A percentile compares a stretch with the other conserved stretches of the same genome.
phyloP scores from a whole-genome alignment of 2,329 filamentous ascomycete genomes.

The Calonectria pauciramosa region DNA sequence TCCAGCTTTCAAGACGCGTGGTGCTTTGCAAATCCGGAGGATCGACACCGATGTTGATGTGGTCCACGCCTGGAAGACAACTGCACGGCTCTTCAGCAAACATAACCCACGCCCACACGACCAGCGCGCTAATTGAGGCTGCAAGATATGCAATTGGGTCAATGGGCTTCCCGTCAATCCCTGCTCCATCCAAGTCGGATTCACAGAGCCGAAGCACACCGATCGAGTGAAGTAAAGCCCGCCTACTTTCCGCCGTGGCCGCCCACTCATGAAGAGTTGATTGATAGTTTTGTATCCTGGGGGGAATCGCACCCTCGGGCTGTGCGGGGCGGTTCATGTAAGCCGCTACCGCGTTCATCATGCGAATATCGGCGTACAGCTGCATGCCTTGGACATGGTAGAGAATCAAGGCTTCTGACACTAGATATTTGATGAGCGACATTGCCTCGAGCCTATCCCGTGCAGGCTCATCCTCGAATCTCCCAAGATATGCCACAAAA shows the following conservation, averaged over 20 bases:
- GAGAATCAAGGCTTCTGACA: conserved; percentile 52
- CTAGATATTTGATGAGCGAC: conserved; percentile 46
- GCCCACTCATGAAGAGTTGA: conserved; percentile 49
- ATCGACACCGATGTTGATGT: conserved; percentile 41
- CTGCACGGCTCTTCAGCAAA: conserved; percentile 43
- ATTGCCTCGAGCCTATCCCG: conserved; percentile 43
- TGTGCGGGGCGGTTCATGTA: conserved; percentile 26
- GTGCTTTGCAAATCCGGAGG: conserved; percentile 42
- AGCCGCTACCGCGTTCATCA: conserved; percentile 45
- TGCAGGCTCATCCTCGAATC: conserved; percentile 42
- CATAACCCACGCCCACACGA: conserved; percentile 54
- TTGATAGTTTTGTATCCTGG: conserved; percentile 37
- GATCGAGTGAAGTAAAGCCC: conserved; percentile 51
- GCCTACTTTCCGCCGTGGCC: conserved; percentile 45
- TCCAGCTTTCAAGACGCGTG: conserved; percentile 46
- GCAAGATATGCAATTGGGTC: conserved; percentile 54
- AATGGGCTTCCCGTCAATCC: conserved; percentile 29
- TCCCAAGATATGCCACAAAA: conserved; percentile 46
- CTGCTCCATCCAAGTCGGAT: conserved; percentile 33
- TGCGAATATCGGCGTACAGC: conserved; percentile 51
- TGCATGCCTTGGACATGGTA: conserved; percentile 55
- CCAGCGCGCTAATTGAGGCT: conserved; percentile 47
- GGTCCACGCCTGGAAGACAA: conserved; percentile 45
- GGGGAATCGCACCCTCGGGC: conserved; percentile 30
- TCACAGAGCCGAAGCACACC: conserved; percentile 49